Base-by-base conservation (phyloP, 2,329 filamentous ascomycete species). In the Pseudopyrenochaeta lycopersici region DNA sequence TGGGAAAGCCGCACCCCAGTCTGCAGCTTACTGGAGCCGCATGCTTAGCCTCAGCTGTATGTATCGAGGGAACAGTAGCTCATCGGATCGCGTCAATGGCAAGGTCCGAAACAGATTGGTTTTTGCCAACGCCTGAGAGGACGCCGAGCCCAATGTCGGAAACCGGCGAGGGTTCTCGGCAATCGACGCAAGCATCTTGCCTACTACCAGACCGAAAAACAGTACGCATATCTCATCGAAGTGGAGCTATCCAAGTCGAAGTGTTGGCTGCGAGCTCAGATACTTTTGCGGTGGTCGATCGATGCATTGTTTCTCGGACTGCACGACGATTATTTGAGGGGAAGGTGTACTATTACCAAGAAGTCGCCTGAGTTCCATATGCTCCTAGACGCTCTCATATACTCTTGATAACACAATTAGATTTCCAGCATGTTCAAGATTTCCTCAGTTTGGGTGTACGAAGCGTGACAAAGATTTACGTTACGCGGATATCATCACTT, bases 21-120 rank as follows among this genome's bases (percentile, higher is more conserved):
- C 47, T 73, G 41, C 71, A 73, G 43, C 59, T 73, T n/a, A 73
- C 70, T 7, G 71, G 71, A 2, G 71, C 71, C 7, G 71, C 71
- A 9, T 73, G 68, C 44, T 44, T 73, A 12, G 68, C 56, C 5
- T 62, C 68, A 12, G 70, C 70, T 7, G 64, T 63, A 10, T 72
- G 68, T 40, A 66, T 67, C 12, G 54, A 67, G 21, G 70, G 66
- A 18, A 72, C 68, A 2, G 52, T 72, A 1, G 68, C 68, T 10
- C 58, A 70, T 15, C 35, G 31, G 15, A 42, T 62, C 10, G 43
- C 51, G 30, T 56, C 45, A 14, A 39, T 35, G 20, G 30, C 31
- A 32, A 52, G 32, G 10, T 12, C 36, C 11, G 17, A 30, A 7
- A 4, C 39, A 38, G 31, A 20, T 7, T 54, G 54, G 54, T 12